Evolutionary conservation across 2,329 filamentous ascomycete genomes (phyloP).

Genomic region (Fusarium clavum): DNA sequence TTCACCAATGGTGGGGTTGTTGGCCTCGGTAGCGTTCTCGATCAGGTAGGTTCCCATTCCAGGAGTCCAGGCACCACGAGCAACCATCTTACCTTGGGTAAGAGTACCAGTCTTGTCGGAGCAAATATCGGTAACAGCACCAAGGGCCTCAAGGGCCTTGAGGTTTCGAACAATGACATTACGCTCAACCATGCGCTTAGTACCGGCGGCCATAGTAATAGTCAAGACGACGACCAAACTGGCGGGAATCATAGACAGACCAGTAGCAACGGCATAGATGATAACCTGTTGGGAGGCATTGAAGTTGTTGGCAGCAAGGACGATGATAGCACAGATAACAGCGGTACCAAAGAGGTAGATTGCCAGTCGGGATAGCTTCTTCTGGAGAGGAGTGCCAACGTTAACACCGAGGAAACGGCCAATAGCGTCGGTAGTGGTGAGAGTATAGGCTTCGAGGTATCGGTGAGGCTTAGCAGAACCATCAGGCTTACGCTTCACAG

Average conservation of each 20-base stretch:
- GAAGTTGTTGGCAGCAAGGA: constrained; percentile 72
- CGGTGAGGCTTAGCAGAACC: constrained; percentile 65
- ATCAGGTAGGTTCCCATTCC: constrained; percentile 68
- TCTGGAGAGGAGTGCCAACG: constrained; percentile 76
- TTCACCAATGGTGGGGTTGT: constrained; percentile 67
- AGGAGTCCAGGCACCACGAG: constrained; percentile 69
- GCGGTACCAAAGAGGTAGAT: constrained; percentile 74
- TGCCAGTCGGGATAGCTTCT: constrained; percentile 75
- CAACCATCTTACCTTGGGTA: constrained; percentile 73
- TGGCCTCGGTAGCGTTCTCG: constrained; percentile 64
- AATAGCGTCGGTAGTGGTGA: constrained; percentile 68
- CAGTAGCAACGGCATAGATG: constrained; percentile 62
- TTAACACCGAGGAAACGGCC: constrained; percentile 75
- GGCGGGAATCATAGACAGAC: constrained; percentile 64
- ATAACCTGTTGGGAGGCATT: constrained; percentile 68
- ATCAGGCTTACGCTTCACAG: constrained; percentile 63
- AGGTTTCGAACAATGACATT: constrained; percentile 66
- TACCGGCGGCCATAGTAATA: constrained; percentile 68
- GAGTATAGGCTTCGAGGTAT: constrained; percentile 59
- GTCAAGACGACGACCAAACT: constrained; percentile 65
- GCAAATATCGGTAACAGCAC: constrained; percentile 69
- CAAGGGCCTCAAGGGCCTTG: constrained; percentile 67
- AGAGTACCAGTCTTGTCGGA: constrained; percentile 70
- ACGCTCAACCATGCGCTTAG: constrained; percentile 64
- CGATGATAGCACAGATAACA: constrained; percentile 75